Conservation (phyloP, 495 filamentous ascomycete genomes). For the Penicillium waksmanii region DNA sequence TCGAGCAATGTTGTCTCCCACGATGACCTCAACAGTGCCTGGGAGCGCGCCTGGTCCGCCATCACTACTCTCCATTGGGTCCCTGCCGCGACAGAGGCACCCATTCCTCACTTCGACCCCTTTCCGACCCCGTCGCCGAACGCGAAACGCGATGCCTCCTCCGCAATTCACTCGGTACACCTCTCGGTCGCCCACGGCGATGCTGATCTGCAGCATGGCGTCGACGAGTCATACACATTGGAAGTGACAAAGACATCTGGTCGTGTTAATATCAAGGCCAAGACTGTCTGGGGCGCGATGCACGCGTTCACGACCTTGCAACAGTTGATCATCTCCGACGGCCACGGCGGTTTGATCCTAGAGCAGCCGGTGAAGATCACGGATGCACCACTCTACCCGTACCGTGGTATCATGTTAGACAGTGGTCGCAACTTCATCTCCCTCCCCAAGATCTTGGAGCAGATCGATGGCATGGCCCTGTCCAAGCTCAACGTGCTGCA, state of each 20-base stretch:
- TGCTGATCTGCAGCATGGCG: constrained; percentile 54
- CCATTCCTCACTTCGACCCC: constrained; percentile 47
- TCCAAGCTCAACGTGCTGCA: constrained; percentile 58
- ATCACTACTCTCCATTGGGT: constrained; percentile 55
- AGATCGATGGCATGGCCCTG: constrained; percentile 55
- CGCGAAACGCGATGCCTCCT: constrained; percentile 36
- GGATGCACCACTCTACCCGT: constrained; percentile 52
- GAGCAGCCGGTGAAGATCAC: constrained; percentile 53
- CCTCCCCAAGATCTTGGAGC: constrained; percentile 52
- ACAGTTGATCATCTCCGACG: constrained; percentile 55
- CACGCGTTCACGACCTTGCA: constrained; percentile 63
- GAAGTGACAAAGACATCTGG: constrained; percentile 38
- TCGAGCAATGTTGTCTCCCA: constrained; percentile 27
- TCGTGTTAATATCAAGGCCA: constrained; percentile 47
- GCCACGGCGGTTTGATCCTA: constrained; percentile 47
- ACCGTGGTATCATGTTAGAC: constrained; percentile 56
- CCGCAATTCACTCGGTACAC: constrained; percentile 36
- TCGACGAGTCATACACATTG: constrained; percentile 63
- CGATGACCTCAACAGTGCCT: constrained; percentile 41
- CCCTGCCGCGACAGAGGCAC: constrained; percentile 53
- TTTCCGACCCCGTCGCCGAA: constrained; percentile 48
- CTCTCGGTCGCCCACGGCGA: constrained; percentile 45
- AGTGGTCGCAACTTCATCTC: constrained; percentile 55
- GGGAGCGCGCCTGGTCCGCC: constrained; percentile 51
- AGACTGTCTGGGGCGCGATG: constrained; percentile 58